phyloP scores from a whole-genome alignment of 176 grass and related monocot genomes.

The Paspalum vaginatum region DNA sequence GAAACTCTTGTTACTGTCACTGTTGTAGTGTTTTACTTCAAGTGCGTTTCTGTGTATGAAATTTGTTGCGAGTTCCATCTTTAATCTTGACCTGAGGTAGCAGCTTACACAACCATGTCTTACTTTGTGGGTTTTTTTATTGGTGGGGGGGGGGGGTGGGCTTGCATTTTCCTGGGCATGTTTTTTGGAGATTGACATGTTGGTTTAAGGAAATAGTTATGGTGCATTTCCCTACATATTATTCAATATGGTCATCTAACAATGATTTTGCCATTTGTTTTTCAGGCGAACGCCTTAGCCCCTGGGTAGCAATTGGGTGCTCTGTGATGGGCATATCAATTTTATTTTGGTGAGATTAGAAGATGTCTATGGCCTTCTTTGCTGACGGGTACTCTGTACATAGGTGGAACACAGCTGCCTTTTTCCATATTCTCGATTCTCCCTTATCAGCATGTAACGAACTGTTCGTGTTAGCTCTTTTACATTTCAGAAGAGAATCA shows the following conservation, averaged over 20 bases:
- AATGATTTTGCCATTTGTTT: neutral
- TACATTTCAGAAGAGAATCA: neutral
- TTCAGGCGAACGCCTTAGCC: constrained; percentile 65
- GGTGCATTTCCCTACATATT: neutral
- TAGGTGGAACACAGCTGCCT: neutral
- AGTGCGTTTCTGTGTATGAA: neutral
- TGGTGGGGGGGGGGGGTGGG: no score
- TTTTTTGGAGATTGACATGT: neutral
- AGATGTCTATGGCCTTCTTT: neutral
- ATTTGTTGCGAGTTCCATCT: neutral
- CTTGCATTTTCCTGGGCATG: neutral
- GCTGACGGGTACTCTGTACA: constrained; percentile 5
- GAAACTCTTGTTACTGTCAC: neutral
- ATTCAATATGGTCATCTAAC: neutral
- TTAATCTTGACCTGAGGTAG: neutral
- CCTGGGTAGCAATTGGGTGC: constrained; percentile 61
- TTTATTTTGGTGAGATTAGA: constrained; percentile 43
- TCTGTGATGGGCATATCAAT: constrained; percentile 55
- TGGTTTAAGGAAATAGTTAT: neutral
- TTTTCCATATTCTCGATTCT: neutral
- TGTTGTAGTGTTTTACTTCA: neutral
- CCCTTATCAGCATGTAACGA: constrained; percentile 3
- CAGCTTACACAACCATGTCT: neutral
- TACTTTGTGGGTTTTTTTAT: no score
- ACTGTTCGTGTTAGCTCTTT: neutral